Conservation (phyloP, 306 rosid species). For the Inga laurina region DNA sequence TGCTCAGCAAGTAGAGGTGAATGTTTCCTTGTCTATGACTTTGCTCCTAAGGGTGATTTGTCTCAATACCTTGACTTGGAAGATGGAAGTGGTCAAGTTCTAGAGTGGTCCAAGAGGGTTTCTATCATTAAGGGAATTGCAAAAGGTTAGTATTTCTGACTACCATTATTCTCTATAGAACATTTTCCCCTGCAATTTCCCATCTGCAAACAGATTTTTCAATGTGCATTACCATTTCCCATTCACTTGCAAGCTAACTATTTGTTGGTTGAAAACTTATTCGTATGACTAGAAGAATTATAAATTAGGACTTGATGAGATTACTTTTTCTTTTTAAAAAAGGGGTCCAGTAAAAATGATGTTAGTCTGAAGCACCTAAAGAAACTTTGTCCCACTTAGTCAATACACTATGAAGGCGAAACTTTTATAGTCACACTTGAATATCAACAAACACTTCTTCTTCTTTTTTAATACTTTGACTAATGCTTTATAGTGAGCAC, state of each 20-base stretch:
- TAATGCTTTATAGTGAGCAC: neutral
- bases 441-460: neutral
- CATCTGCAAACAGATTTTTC: neutral
- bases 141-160: slow-evolving; percentile 56
- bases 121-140: slow-evolving; percentile 81
- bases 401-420: neutral
- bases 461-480: neutral
- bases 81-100: slow-evolving; percentile 60
- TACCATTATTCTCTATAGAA: slow-evolving; percentile 9
- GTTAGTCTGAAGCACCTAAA: neutral
- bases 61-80: slow-evolving; percentile 68
- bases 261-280: neutral
- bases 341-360: neutral
- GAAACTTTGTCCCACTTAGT: neutral
- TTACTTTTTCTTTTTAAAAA: neutral
- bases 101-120: slow-evolving; percentile 85
- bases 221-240: neutral
- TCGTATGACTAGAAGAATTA: neutral
- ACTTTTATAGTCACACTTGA: neutral
- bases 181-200: neutral
- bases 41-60: slow-evolving; percentile 67
- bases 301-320: neutral
- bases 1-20: slow-evolving; percentile 91
- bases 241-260: neutral
- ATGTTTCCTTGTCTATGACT: slow-evolving; percentile 85